Conservation (phyloP, 2,329 filamentous ascomycete species). For the Teratosphaeria gauchensis region DNA sequence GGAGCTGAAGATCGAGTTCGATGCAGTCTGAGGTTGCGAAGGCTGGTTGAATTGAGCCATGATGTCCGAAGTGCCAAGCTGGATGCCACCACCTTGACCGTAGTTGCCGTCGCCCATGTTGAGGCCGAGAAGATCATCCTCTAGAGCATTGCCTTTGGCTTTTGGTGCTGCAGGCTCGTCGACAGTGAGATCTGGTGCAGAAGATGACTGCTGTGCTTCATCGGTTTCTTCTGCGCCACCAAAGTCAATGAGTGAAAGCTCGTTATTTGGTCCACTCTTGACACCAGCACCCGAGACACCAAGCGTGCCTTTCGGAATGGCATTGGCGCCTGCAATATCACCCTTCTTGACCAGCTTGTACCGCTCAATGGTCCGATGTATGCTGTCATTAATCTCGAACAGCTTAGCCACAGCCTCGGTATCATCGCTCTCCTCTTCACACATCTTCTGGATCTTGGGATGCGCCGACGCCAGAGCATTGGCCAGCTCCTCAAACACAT, state of each 20-base stretch:
- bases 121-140: conserved; percentile 83
- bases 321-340: conserved; percentile 72
- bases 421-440: conserved; percentile 95
- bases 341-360: conserved; percentile 96
- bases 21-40: conserved; percentile 11
- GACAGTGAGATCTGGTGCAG: neutral
- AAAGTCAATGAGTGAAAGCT: conserved; percentile 91
- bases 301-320: conserved; percentile 72
- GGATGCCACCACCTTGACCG: conserved; percentile 70
- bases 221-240: conserved; percentile 52
- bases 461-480: conserved; percentile 84
- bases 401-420: conserved; percentile 91
- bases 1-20: conserved; percentile 23
- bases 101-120: conserved; percentile 65
- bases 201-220: conserved; percentile 26
- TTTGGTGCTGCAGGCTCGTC: conserved; percentile 18
- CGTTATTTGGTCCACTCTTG: conserved; percentile 58
- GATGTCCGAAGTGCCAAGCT: conserved; percentile 49
- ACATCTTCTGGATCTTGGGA: conserved; percentile 99
- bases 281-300: conserved; percentile 55
- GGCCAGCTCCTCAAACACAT: conserved; percentile 74
- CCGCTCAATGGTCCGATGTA: conserved; percentile 89
- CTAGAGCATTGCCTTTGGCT: conserved; percentile 56
- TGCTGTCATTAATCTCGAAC: conserved; percentile 96
- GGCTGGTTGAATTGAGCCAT: conserved; percentile 27